These are phyloP conservation scores for Sutorius australiensis DNA, from an alignment of 768 basidiomycete genomes.

Conservation along the genomic window DNA sequence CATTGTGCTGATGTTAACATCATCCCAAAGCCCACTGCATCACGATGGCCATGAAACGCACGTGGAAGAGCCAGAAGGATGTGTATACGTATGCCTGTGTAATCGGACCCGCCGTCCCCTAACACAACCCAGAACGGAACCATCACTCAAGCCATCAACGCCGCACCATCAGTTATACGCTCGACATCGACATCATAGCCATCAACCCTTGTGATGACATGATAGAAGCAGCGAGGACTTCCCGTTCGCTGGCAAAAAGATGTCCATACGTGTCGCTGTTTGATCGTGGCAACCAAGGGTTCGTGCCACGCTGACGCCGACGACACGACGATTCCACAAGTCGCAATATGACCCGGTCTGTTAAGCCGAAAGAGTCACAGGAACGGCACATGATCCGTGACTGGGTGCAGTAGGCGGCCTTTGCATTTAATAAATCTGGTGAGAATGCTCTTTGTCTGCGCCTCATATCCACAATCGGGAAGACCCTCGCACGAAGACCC, in stretches of 20 bases:
- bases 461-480: neutral
- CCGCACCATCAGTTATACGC: conserved; percentile 3
- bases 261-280: neutral
- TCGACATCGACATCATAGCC: conserved; percentile 12
- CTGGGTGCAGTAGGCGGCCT: conserved; percentile 6
- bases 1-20: neutral
- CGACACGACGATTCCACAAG: neutral
- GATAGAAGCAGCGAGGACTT: neutral
- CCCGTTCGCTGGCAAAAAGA: neutral
- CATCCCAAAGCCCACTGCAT: neutral
- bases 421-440: neutral
- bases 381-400: neutral
- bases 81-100: neutral
- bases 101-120: conserved; percentile 11
- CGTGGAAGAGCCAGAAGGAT: neutral
- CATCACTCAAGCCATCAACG: conserved; percentile 9
- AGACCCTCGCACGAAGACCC: neutral
- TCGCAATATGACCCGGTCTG: neutral
- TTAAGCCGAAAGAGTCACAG: neutral
- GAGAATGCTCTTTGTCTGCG: conserved; percentile 3
- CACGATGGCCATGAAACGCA: conserved; percentile 7
- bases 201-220: conserved; percentile 2
- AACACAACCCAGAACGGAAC: neutral
- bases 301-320: neutral
- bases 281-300: conserved; percentile 5